Evolutionary conservation across 805 yeast species (phyloP).

Genomic region (Yarrowia osloensis): DNA sequence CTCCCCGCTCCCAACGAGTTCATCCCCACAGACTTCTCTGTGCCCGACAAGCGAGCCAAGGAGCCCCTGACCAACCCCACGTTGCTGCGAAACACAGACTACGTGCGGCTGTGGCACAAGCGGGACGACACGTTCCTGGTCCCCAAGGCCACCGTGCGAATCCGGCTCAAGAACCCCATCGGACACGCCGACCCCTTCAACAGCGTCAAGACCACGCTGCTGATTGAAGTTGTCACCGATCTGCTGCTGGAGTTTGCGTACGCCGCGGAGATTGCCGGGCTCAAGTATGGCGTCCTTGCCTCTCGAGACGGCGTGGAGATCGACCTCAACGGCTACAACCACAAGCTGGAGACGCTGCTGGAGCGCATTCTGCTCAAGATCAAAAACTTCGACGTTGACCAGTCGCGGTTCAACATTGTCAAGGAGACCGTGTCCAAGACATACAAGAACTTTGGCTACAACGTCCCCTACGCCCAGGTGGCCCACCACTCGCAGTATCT

Average conservation of each 20-base stretch:
- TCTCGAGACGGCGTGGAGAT: slow-evolving; percentile 72
- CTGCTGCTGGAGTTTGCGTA: slow-evolving; percentile 74
- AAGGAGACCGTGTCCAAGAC: slow-evolving; percentile 65
- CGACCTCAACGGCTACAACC: slow-evolving; percentile 76
- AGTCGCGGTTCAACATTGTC: slow-evolving; percentile 63
- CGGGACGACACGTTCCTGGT: slow-evolving; percentile 86
- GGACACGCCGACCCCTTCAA: slow-evolving; percentile 60
- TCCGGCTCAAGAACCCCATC: slow-evolving; percentile 64
- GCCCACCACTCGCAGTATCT: slow-evolving; percentile 62
- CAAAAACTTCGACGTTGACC: slow-evolving; percentile 51
- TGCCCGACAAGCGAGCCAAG: slow-evolving; percentile 49
- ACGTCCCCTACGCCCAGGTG: slow-evolving; percentile 78
- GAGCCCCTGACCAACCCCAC: slow-evolving; percentile 58
- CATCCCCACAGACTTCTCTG: slow-evolving; percentile 75
- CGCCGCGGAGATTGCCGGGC: slow-evolving; percentile 81
- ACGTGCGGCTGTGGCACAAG: slow-evolving; percentile 77
- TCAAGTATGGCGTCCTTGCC: slow-evolving; percentile 57
- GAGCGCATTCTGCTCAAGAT: slow-evolving; percentile 61
- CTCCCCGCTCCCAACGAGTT: slow-evolving; percentile 78
- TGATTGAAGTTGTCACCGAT: slow-evolving; percentile 73
- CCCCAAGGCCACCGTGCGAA: slow-evolving; percentile 76
- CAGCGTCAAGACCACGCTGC: slow-evolving; percentile 59
- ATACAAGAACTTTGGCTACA: slow-evolving; percentile 66
- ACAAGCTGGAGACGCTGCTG: slow-evolving; percentile 68
- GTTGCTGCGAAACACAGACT: slow-evolving; percentile 55